phyloP scores from a whole-genome alignment of 1,284 basidiomycete genomes.

The Singerocomus inundabilis region DNA sequence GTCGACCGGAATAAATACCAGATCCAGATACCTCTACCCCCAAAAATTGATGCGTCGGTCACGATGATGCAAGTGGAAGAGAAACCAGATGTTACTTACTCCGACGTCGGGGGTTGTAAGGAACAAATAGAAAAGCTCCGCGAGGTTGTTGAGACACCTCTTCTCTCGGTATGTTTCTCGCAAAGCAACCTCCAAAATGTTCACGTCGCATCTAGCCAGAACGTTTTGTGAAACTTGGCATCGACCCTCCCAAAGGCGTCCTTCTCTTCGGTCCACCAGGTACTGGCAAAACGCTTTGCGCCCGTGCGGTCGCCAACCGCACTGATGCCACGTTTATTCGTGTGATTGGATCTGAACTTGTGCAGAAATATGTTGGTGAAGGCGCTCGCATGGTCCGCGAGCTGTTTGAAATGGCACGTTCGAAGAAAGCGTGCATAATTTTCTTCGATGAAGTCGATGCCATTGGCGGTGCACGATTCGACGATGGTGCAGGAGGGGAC shows the following conservation, averaged over 20 bases:
- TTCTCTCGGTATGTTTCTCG: constrained; percentile 74
- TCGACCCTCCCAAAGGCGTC: constrained; percentile 98
- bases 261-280: constrained; percentile 96
- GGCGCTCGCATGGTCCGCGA: constrained; percentile 99
- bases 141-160: constrained; percentile 98
- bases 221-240: constrained; percentile 96
- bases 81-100: constrained; percentile 98
- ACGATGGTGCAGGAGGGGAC: constrained; percentile 98
- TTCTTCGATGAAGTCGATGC: constrained; percentile 99
- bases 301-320: constrained; percentile 96
- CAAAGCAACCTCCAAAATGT: constrained; percentile 1
- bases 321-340: constrained; percentile 99
- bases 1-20: constrained; percentile 96
- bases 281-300: constrained; percentile 98
- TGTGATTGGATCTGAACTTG: constrained; percentile 97
- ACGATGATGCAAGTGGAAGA: constrained; percentile 99
- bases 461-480: constrained; percentile 98
- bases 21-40: constrained; percentile 99
- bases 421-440: constrained; percentile 99
- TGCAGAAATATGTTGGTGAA: constrained; percentile 99
- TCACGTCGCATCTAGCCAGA: constrained; percentile 70
- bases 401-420: constrained; percentile 98
- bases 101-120: constrained; percentile 98
- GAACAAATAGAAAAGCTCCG: constrained; percentile 99
- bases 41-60: constrained; percentile 98